These are phyloP conservation scores for Coprinopsis strossmayeri DNA, from an alignment of 768 basidiomycete genomes.

Conservation along the genomic window DNA sequence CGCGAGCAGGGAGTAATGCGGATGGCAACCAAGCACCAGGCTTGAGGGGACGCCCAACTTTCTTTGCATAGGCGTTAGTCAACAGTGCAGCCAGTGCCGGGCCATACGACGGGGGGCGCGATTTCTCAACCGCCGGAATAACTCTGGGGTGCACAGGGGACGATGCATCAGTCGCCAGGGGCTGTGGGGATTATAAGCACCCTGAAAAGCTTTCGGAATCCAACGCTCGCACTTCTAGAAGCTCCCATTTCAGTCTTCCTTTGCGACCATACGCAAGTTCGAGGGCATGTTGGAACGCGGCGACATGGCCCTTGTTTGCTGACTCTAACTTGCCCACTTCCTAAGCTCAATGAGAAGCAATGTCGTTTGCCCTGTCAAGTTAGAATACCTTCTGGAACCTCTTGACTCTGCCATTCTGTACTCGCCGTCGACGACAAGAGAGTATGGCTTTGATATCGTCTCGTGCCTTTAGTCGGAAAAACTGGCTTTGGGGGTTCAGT, in stretches of 20 bases:
- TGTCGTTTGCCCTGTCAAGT: conserved; percentile 1
- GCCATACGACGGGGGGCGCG: conserved; percentile 61
- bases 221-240: conserved; percentile 61
- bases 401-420: conserved; percentile 36
- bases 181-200: no score
- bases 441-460: conserved; percentile 53
- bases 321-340: conserved; percentile 43
- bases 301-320: conserved; percentile 44
- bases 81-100: conserved; percentile 57
- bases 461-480: conserved; percentile 53
- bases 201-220: no score
- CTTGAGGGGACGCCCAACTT: conserved; percentile 36
- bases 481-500: conserved; percentile 35
- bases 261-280: conserved; percentile 71
- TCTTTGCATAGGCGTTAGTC: conserved; percentile 40
- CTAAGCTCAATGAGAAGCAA: conserved; percentile 26
- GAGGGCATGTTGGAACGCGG: conserved; percentile 52
- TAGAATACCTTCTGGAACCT: conserved; percentile 43
- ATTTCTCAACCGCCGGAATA: conserved; percentile 44
- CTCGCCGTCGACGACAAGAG: conserved; percentile 21
- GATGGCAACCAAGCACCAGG: conserved; percentile 38
- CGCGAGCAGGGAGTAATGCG: conserved; percentile 49
- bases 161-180: conserved; percentile 43
- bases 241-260: conserved; percentile 62
- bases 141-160: conserved; percentile 36